These are phyloP conservation scores for Pinus tabuliformis DNA, from an alignment of 75 land plant genomes.

Conservation along the genomic window DNA sequence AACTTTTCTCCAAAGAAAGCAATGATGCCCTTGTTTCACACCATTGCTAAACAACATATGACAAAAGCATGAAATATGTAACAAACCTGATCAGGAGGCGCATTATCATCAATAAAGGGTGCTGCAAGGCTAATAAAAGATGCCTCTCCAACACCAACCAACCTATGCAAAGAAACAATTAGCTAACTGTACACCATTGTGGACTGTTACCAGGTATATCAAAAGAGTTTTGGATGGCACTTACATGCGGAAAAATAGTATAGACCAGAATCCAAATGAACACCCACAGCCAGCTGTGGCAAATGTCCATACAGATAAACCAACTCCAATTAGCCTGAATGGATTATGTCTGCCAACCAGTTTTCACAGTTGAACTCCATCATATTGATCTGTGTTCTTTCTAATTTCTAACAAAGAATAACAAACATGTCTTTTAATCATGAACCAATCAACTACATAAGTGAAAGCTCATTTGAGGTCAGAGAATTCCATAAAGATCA, in stretches of 20 bases:
- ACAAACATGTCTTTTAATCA: not conserved
- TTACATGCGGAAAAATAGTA: constrained; percentile 80
- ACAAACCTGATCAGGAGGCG: constrained; percentile 72
- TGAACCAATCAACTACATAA: not conserved
- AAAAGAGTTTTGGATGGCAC: constrained; percentile 7
- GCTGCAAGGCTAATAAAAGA: constrained; percentile 97
- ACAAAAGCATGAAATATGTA: too few species aligned
- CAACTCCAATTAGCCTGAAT: constrained; percentile 95
- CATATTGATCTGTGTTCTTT: not conserved
- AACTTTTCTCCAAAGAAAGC: not conserved
- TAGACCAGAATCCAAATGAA: constrained; percentile 90
- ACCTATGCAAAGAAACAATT: constrained; percentile 34
- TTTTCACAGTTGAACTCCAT: not conserved
- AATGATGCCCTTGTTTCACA: not conserved
- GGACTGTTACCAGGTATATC: too few species aligned
- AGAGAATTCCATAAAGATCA: too few species aligned
- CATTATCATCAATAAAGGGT: constrained; percentile 93
- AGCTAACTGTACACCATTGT: not conserved
- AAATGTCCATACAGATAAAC: constrained; percentile 90
- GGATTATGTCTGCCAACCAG: constrained; percentile 70
- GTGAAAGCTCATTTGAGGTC: not conserved
- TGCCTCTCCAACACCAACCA: constrained; percentile 97
- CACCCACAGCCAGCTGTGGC: constrained; percentile 86
- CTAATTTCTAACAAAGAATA: not conserved
- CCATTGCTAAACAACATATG: not conserved